phyloP scores from a whole-genome alignment of 2,329 filamentous ascomycete genomes.

The Phoma sp. region DNA sequence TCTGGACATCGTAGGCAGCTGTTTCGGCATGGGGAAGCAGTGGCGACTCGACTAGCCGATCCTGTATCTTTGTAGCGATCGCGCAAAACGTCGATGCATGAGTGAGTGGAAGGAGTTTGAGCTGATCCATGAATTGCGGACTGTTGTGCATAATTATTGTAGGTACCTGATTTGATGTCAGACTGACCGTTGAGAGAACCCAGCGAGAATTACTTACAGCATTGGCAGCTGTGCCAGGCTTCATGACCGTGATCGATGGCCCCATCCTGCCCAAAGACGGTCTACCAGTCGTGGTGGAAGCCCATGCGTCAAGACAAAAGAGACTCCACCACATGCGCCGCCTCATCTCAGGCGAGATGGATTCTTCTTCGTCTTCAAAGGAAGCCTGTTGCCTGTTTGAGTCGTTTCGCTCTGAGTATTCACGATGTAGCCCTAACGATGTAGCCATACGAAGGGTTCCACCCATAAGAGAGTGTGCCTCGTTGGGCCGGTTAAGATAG shows the following conservation, averaged over 20 bases:
- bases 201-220: constrained; percentile 29
- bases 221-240: constrained; percentile 43
- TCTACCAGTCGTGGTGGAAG: constrained; percentile 52
- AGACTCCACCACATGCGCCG: constrained; percentile 55
- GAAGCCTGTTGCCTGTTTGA: constrained; percentile 24
- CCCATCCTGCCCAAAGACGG: constrained; percentile 50
- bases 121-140: constrained; percentile 57
- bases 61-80: constrained; percentile 78
- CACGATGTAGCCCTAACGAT: constrained; percentile 73
- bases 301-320: constrained; percentile 54
- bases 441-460: constrained; percentile 77
- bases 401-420: constrained; percentile 54
- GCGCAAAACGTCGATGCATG: constrained; percentile 82
- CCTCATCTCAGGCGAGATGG: constrained; percentile 48
- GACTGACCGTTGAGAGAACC: background rate
- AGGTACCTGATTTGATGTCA: constrained; percentile 21
- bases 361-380: constrained; percentile 37
- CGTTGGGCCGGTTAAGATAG: constrained; percentile 78
- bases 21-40: constrained; percentile 72
- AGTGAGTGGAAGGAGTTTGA: constrained; percentile 72
- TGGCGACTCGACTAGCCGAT: constrained; percentile 73
- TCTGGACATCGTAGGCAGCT: constrained; percentile 68
- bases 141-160: constrained; percentile 42
- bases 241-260: constrained; percentile 47
- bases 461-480: constrained; percentile 75